Conservation (phyloP, 345 rosid species). For the Ceriops decandra region DNA sequence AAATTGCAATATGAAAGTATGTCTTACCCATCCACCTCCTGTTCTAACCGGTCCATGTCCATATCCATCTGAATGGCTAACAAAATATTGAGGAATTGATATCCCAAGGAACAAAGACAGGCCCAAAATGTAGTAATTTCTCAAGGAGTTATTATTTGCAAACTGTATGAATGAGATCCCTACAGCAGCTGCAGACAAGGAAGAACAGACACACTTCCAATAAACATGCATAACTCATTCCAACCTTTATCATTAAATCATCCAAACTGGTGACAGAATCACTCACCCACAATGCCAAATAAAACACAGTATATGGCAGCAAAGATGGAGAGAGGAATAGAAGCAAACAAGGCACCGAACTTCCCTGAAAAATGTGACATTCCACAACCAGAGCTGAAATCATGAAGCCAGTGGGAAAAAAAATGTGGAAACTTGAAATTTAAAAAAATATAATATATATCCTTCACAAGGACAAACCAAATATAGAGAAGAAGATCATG, state of each 20-base stretch:
- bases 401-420: neutral
- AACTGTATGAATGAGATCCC: slow-evolving; percentile 92
- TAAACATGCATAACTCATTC: neutral
- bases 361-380: slow-evolving; percentile 50
- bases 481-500: slow-evolving; percentile 97
- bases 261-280: neutral
- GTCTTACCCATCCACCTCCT: slow-evolving; percentile 82
- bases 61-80: slow-evolving; percentile 32
- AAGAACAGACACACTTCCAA: neutral
- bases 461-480: slow-evolving; percentile 48
- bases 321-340: slow-evolving; percentile 90
- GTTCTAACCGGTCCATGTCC: slow-evolving; percentile 86
- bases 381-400: neutral
- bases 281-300: slow-evolving; percentile 91
- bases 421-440: neutral
- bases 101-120: slow-evolving; percentile 77
- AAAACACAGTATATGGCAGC: slow-evolving; percentile 85
- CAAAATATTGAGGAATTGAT: slow-evolving; percentile 80
- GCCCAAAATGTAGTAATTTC: slow-evolving; percentile 86
- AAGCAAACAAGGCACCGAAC: slow-evolving; percentile 95
- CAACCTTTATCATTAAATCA: neutral
- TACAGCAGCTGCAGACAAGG: slow-evolving; percentile 50
- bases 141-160: slow-evolving; percentile 71
- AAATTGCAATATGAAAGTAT: too few relatives aligned
- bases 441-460: neutral